Conservation (phyloP, 2,329 filamentous ascomycete species). For the Aspergillus ustus region DNA sequence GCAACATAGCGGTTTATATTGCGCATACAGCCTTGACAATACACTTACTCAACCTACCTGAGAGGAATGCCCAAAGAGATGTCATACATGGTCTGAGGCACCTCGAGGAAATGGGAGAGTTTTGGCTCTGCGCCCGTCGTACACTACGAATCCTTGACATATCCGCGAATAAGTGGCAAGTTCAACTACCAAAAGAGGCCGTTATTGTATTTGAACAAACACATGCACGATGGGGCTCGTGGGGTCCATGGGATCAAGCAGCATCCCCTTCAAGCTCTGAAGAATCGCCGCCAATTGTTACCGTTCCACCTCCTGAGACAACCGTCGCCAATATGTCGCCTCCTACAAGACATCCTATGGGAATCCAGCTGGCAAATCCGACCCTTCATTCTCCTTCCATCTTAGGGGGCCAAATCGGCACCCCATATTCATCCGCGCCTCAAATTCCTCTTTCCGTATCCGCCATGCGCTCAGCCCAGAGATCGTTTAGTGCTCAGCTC, state of each 20-base stretch:
- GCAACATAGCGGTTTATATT: constrained; percentile 96
- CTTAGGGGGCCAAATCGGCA: constrained; percentile 20
- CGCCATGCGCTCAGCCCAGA: constrained; percentile 25
- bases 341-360: constrained; percentile 8
- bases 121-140: constrained; percentile 87
- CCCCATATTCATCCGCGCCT: constrained; percentile 22
- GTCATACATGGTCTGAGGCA: constrained; percentile 90
- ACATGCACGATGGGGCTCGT: constrained; percentile 78
- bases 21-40: constrained; percentile 93
- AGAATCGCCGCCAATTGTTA: constrained; percentile 29
- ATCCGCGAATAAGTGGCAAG: constrained; percentile 85
- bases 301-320: constrained; percentile 23
- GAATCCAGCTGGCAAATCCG: constrained; percentile 15
- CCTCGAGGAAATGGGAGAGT: constrained; percentile 92
- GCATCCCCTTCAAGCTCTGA: constrained; percentile 37
- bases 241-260: constrained; percentile 54
- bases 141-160: constrained; percentile 85
- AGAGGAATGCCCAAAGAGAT: constrained; percentile 87
- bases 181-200: constrained; percentile 85
- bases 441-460: constrained; percentile 26
- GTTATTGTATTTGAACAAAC: constrained; percentile 74
- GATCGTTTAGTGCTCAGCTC: constrained; percentile 24
- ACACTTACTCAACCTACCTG: constrained; percentile 88
- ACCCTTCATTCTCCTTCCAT: constrained; percentile 16
- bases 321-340: constrained; percentile 26